Conservation (phyloP, 805 yeast species). For the Wickerhamia fluorescens region DNA sequence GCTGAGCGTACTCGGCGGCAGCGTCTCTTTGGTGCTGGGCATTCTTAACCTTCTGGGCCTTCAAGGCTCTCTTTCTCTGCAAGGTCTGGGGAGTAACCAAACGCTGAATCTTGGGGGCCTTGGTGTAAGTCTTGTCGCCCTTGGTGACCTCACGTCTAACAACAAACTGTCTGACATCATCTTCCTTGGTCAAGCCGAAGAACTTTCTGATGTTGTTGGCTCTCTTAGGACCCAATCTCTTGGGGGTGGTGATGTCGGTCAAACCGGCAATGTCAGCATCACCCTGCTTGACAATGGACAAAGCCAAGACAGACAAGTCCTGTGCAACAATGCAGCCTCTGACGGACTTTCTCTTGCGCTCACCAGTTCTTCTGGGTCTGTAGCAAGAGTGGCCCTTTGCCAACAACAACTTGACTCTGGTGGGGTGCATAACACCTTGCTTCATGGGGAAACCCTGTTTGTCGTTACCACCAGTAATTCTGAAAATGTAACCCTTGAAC, state of each 20-base stretch:
- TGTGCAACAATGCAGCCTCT: conserved; percentile 99
- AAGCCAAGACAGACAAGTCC: conserved; percentile 93
- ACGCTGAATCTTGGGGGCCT: conserved; percentile 99
- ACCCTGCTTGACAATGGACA: conserved; percentile 95
- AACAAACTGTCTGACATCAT: conserved; percentile 77
- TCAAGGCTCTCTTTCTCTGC: conserved; percentile 98
- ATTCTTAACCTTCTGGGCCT: conserved; percentile 87
- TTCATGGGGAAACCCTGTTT: conserved; percentile 99
- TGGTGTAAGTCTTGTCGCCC: conserved; percentile 98
- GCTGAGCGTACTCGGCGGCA: conserved; percentile 99
- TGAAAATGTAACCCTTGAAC: conserved; percentile 98
- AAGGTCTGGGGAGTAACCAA: conserved; percentile 98
- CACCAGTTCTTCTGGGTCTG: conserved; percentile 99
- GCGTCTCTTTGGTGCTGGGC: conserved; percentile 99
- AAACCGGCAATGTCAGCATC: conserved; percentile 93
- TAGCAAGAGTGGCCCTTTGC: conserved; percentile 95
- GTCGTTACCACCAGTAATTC: conserved; percentile 99
- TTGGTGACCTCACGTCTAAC: conserved; percentile 97
- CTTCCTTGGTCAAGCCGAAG: conserved; percentile 96
- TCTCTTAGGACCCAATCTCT: conserved; percentile 99
- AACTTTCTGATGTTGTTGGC: conserved; percentile 99
- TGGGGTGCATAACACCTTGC: conserved; percentile 99
- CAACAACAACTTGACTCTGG: conserved; percentile 95
- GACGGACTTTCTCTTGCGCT: conserved; percentile 99
- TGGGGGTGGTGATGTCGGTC: conserved; percentile 91